These are phyloP conservation scores for Acanthamoeba lenticulata DNA, from an alignment of 208 protist genomes.

Conservation along the genomic window DNA sequence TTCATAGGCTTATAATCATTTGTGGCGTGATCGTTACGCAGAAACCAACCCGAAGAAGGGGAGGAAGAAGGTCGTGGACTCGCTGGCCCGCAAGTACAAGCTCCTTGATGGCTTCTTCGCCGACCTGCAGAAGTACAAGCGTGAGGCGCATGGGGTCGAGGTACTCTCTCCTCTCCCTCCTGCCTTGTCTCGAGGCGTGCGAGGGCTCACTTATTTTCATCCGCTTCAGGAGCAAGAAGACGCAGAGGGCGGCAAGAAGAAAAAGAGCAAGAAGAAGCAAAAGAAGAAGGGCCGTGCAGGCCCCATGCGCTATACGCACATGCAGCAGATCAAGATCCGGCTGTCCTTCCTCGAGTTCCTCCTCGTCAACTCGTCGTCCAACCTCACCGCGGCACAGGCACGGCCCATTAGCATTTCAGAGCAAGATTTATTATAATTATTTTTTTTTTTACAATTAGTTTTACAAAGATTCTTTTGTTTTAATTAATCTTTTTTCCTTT, in stretches of 20 bases:
- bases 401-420: not conserved
- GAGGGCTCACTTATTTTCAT: not conserved
- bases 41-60: constrained; percentile 69
- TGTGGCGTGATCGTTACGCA: not conserved
- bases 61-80: constrained; percentile 73
- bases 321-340: constrained; percentile 73
- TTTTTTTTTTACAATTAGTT: not conserved
- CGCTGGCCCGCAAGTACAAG: constrained; percentile 71
- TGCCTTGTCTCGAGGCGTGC: constrained; percentile 4
- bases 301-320: constrained; percentile 64
- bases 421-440: no score
- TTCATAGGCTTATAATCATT: not conserved
- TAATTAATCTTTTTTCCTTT: not conserved
- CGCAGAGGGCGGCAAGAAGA: not conserved
- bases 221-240: not conserved
- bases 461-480: not conserved
- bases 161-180: not conserved
- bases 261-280: constrained; percentile 44
- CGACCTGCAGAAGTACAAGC: constrained; percentile 68
- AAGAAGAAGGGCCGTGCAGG: constrained; percentile 17
- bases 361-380: constrained; percentile 73
- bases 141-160: not conserved
- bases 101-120: constrained; percentile 42
- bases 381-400: constrained; percentile 72
- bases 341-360: constrained; percentile 80